These are phyloP conservation scores for Penicillium dipodomyicola DNA, from an alignment of 495 filamentous ascomycete genomes.

Conservation along the genomic window DNA sequence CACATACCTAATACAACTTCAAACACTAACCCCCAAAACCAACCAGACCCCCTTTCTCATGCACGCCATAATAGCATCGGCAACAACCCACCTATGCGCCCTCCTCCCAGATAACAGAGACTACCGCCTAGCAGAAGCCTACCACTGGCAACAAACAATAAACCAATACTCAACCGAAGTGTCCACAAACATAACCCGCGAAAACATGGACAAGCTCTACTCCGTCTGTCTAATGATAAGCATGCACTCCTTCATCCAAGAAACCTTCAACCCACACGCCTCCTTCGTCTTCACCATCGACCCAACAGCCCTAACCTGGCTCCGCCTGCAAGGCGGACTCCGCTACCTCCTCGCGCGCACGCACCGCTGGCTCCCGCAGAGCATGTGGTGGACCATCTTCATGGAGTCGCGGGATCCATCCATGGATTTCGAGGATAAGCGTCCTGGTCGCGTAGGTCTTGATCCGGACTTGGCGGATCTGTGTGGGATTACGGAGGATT, in stretches of 20 bases:
- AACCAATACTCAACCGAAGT: conserved; percentile 38
- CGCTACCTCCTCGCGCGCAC: conserved; percentile 37
- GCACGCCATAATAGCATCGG: conserved; percentile 44
- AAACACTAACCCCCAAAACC: conserved; percentile 17
- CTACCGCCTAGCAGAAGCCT: conserved; percentile 39
- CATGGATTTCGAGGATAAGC: conserved; percentile 30
- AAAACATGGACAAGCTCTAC: conserved; percentile 47
- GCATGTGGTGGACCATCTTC: conserved; percentile 42
- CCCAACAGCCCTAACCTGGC: conserved; percentile 40
- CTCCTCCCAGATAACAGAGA: conserved; percentile 26
- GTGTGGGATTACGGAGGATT: conserved; percentile 38
- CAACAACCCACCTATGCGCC: conserved; percentile 41
- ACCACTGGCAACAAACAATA: conserved; percentile 46
- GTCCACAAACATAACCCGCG: conserved; percentile 22
- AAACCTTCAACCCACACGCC: conserved; percentile 35
- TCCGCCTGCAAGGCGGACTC: conserved; percentile 42
- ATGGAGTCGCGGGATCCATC: conserved; percentile 26
- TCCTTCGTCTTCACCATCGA: conserved; percentile 45
- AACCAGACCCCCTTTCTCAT: conserved; percentile 46
- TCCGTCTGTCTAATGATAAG: conserved; percentile 44
- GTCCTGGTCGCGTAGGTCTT: conserved; percentile 35
- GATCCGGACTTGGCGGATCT: conserved; percentile 37
- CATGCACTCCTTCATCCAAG: conserved; percentile 38
- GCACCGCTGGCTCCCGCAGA: conserved; percentile 31
- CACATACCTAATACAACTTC: not conserved